Evolutionary conservation across 257 asterid species (phyloP), one percentile per base, ranked within the genome.

Genomic region (Coffea canephora): DNA sequence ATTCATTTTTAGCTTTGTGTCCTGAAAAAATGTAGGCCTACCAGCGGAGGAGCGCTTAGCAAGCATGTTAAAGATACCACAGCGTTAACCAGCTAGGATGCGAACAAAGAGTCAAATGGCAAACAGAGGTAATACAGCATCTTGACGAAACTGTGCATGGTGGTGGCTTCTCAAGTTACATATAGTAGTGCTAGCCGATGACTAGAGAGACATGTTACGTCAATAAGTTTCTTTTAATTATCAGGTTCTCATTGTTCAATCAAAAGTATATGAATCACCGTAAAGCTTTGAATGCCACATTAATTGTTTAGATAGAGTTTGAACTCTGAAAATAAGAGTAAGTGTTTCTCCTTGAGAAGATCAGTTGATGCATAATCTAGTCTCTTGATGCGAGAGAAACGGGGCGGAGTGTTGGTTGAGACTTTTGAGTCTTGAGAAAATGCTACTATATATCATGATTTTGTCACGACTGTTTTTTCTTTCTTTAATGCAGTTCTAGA

Each of bases 1-100:
- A 36, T 46, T 72, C 36, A 36, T 31, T 49, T 72, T 49, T 11
- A 5, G 13, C 45, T 54, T 0, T 34, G 2, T 14, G n/a, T 43
- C 31, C 27, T 43, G 3, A n/a, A 43, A 67, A 45, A 73, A 31
- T 80, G 83, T 69, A 91, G 96, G 88, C 97, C 97, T 62, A 87
- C 94, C 5, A 91, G 96, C 78, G 97, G 97, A 84, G 96, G 97
- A 31, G 31, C 1, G 78, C 89, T 87, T 86, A 84, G 84, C 88
- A 81, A 80, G 86, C 89, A 82, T 73, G 78, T 76, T 77, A 82
- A 85, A 77, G 90, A 83, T 61, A 62, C 79, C 8, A 86, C 12
- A 83, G 84, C 70, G 70, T 82, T 13, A 25, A 23, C 39, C 46
- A 27, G n/a, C 73, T 65, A 25, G 73, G 59, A 73, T 72, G 59